These are phyloP conservation scores for Dichotomocladium elegans DNA, from an alignment of 371 early-diverging fungal genomes.

Conservation along the genomic window DNA sequence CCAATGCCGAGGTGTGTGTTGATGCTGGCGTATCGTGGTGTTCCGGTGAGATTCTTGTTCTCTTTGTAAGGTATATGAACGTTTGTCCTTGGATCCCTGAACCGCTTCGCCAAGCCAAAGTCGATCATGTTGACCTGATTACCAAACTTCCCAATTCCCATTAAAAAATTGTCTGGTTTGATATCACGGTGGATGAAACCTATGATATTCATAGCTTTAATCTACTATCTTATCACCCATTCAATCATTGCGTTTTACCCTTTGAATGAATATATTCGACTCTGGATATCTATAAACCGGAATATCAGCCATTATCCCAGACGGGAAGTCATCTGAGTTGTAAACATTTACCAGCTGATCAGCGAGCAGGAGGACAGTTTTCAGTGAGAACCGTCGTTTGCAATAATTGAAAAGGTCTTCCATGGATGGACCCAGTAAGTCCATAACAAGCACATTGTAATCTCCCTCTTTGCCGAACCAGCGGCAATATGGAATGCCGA, in stretches of 20 bases:
- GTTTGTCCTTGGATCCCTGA: slow-evolving; percentile 90
- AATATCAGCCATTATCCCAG: neutral
- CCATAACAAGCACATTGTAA: slow-evolving; percentile 96
- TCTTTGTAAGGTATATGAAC: slow-evolving; percentile 96
- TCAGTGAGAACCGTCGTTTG: slow-evolving; percentile 93
- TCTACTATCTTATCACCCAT: neutral
- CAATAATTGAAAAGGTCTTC: slow-evolving; percentile 99
- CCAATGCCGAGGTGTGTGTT: slow-evolving; percentile 97
- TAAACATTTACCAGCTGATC: slow-evolving; percentile 86
- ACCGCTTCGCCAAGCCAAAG: slow-evolving; percentile 98
- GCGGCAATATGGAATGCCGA: slow-evolving; percentile 95
- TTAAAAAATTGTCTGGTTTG: slow-evolving; percentile 98
- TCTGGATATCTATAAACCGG: slow-evolving; percentile 74
- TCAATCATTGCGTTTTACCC: slow-evolving; percentile 7
- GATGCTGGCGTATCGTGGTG: slow-evolving; percentile 98
- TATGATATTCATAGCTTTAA: neutral
- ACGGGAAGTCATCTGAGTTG: neutral
- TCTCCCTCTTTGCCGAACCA: slow-evolving; percentile 91
- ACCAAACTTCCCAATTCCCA: slow-evolving; percentile 92
- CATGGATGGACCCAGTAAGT: slow-evolving; percentile 96
- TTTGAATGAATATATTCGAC: slow-evolving; percentile 98
- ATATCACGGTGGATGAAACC: slow-evolving; percentile 78
- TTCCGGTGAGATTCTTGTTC: slow-evolving; percentile 98
- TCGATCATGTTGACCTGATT: slow-evolving; percentile 98
- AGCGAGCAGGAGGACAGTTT: slow-evolving; percentile 96